A percentile compares a stretch with the other conserved stretches of the same genome.
Evolutionary conservation across 2,329 filamentous ascomycete species (phyloP).

Genomic region (Fusarium odoratissimum): DNA sequence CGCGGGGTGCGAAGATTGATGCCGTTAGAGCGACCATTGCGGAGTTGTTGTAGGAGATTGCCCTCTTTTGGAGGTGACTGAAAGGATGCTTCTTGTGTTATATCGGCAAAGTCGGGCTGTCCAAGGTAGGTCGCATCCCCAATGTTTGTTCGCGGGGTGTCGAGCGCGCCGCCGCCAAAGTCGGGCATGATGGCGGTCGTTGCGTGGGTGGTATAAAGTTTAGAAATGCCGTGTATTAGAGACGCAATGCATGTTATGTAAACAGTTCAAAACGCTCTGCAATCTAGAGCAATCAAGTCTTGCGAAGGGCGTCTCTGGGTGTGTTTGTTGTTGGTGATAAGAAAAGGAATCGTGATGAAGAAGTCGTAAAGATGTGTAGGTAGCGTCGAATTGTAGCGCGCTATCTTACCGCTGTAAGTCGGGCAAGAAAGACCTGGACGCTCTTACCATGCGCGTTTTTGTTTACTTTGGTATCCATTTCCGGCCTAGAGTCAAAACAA

Average conservation of each 20-base stretch:
- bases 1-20: slow-evolving; percentile 79
- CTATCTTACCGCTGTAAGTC: slow-evolving; percentile 35
- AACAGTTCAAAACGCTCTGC: slow-evolving; percentile 3
- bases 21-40: slow-evolving; percentile 69
- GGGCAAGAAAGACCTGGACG: slow-evolving; percentile 18
- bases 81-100: slow-evolving; percentile 90
- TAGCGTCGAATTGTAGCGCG: slow-evolving; percentile 38
- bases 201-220: slow-evolving; percentile 25
- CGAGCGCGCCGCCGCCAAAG: slow-evolving; percentile 71
- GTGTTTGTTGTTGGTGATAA: slow-evolving; percentile 38
- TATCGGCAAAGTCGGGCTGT: slow-evolving; percentile 76
- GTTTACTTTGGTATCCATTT: slow-evolving; percentile 56
- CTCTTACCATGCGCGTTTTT: slow-evolving; percentile 50
- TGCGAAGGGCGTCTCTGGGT: slow-evolving; percentile 8
- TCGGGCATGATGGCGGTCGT: slow-evolving; percentile 67
- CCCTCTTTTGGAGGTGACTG: slow-evolving; percentile 76
- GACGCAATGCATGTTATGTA: slow-evolving; percentile 37
- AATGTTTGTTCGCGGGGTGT: slow-evolving; percentile 86
- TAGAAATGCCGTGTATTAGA: slow-evolving; percentile 34
- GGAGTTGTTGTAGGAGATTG: slow-evolving; percentile 80
- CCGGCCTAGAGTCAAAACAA: slow-evolving; percentile 49
- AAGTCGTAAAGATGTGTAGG: slow-evolving; percentile 21
- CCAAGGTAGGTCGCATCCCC: slow-evolving; percentile 87
- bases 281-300: not conserved
- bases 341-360: slow-evolving; percentile 33